phyloP scores from a whole-genome alignment of 129 eudicot genomes.

The Logfia minima region DNA sequence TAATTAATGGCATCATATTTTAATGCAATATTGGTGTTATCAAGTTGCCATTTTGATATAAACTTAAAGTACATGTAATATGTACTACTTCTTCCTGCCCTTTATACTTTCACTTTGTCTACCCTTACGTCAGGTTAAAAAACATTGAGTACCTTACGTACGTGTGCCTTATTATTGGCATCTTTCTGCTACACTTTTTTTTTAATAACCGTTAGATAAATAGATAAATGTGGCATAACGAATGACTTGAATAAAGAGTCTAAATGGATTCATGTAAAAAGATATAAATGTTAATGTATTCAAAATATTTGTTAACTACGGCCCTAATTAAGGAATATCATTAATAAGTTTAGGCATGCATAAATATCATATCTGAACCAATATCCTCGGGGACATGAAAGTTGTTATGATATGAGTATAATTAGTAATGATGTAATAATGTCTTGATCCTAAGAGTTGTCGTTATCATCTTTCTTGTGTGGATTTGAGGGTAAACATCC shows the following conservation, averaged over 20 bases:
- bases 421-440: too few relatives aligned
- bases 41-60: constrained; percentile 36
- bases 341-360: too few relatives aligned
- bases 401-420: too few relatives aligned
- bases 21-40: constrained; percentile 16
- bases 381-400: too few relatives aligned
- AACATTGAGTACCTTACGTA: constrained; percentile 22
- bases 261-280: neutral
- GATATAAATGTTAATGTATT: too few relatives aligned
- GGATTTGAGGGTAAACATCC: too few relatives aligned
- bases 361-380: too few relatives aligned
- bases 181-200: neutral
- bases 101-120: constrained; percentile 42
- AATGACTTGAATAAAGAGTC: neutral
- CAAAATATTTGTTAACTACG: too few relatives aligned
- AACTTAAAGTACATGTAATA: constrained; percentile 31
- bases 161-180: constrained; percentile 18
- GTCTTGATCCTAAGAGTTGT: too few relatives aligned
- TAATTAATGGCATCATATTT: constrained; percentile 24
- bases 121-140: constrained; percentile 32
- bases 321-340: too few relatives aligned
- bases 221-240: neutral
- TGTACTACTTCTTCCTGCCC: constrained; percentile 34
- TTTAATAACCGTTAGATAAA: neutral
- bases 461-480: too few relatives aligned